phyloP scores from a whole-genome alignment of 257 asterid genomes.

The Nicotiana undulata region DNA sequence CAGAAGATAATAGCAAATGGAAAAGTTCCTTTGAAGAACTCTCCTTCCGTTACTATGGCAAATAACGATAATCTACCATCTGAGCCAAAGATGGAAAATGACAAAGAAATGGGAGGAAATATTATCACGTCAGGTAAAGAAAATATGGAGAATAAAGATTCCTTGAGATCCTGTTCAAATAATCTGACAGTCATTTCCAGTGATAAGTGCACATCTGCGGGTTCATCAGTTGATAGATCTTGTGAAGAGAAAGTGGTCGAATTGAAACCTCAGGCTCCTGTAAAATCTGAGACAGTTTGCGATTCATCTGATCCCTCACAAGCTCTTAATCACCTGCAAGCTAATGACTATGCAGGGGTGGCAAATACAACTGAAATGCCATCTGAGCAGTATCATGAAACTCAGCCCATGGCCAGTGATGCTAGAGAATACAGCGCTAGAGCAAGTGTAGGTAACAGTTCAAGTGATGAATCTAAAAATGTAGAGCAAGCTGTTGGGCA shows the following conservation, averaged over 20 bases:
- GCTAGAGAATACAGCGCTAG: neutral
- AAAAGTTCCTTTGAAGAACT: conserved; percentile 29
- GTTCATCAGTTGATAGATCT: conserved; percentile 19
- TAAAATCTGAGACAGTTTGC: conserved; percentile 17
- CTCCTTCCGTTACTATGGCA: conserved; percentile 24
- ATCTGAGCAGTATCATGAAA: conserved; percentile 3
- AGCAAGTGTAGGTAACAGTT: neutral
- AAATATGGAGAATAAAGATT: conserved; percentile 28
- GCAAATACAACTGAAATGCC: conserved; percentile 18
- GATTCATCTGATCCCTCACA: conserved; percentile 28
- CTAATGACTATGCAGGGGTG: conserved; percentile 9
- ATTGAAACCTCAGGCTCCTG: conserved; percentile 23
- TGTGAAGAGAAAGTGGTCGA: conserved; percentile 31
- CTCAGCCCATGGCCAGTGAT: neutral
- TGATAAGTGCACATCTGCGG: conserved; percentile 24
- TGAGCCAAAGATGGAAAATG: conserved; percentile 26
- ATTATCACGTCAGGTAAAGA: conserved; percentile 23
- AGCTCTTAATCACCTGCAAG: conserved; percentile 18
- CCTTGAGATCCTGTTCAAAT: conserved; percentile 30
- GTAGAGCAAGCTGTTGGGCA: conserved; percentile 24
- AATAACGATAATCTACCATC: conserved; percentile 26
- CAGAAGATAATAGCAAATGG: conserved; percentile 42
- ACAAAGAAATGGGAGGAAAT: conserved; percentile 30
- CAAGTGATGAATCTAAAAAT: conserved; percentile 1
- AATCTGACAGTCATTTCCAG: conserved; percentile 23